Evolutionary conservation across 108 stramenopile species (phyloP), one percentile per base, ranked within the genome.

Genomic region (Thalassiosira profunda): DNA sequence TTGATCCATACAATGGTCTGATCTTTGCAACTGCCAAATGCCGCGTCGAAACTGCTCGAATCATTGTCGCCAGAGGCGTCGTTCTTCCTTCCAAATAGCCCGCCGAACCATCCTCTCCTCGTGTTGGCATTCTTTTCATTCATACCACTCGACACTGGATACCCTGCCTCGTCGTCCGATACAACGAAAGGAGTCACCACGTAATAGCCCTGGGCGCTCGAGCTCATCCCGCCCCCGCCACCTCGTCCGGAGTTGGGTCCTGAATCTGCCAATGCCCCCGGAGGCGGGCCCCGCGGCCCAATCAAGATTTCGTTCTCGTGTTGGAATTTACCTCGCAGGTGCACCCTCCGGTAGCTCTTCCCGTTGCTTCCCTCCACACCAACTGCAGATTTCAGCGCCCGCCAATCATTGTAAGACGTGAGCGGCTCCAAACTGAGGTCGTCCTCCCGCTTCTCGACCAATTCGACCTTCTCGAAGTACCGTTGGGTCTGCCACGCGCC

Each of bases 271-370:
- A 84, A 74, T 5, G 87, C 87, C 17, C 90, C 93, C 0, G 81
- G 61, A 3, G 94, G 94, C 15, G 89, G 87, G 52, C 90, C 94
- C 21, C 94, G 78, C 15, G 91, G 94, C n/a, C 94, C 94, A 28
- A 95, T 64, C 37, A 92, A 54, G 0, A 89, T 65, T 71, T 92
- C 88, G 38, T 85, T 56, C 1, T 76, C 43, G 60, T 95, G 89
- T 17, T 58, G 64, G 29, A 85, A 88, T 34, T 14, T 52, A 10
- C 94, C 91, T 1, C 52, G 30, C 8, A 90, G 38, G 9, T 52
- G 41, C 1, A 86, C 70, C 35, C 79, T 47, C 1, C 89, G 83
- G 70, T 89, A 89, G 30, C 69, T 76, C 36, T 54, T 67, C 23
- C 24, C 20, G 25, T 28, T 21, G 8, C 58, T 54, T 24, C 4